phyloP scores from a whole-genome alignment of 257 asterid genomes.

The Nicotiana obtusifolia region DNA sequence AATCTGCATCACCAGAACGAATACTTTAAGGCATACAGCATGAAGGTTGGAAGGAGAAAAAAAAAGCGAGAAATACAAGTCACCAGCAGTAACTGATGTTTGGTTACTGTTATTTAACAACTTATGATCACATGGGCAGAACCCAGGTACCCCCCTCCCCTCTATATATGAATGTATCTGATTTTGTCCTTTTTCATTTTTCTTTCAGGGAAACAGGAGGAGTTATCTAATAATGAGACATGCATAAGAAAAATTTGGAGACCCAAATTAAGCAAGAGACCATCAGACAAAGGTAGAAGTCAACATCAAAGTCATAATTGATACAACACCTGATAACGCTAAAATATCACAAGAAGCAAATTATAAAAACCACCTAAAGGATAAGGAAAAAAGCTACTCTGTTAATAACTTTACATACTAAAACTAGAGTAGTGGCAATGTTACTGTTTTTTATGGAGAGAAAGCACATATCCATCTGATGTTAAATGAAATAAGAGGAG shows the following conservation, averaged over 20 bases:
- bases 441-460: not conserved
- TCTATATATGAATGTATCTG: not conserved
- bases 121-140: not conserved
- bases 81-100: not conserved
- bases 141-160: not conserved
- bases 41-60: not conserved
- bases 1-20: conserved; percentile 42
- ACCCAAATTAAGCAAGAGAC: not conserved
- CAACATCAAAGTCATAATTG: not conserved
- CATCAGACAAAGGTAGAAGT: not conserved
- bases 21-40: not conserved
- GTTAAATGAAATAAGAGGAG: not conserved
- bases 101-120: not conserved
- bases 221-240: not conserved
- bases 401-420: not conserved
- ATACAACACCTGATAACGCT: not conserved
- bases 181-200: not conserved
- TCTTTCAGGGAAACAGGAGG: not conserved
- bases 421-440: not conserved
- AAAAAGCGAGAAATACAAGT: not conserved
- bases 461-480: not conserved
- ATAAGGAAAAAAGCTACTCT: not conserved
- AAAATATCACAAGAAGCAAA: not conserved
- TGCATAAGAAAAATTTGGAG: not conserved
- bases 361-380: not conserved